Conservation (phyloP, 495 filamentous ascomycete genomes). For the Xylaria telfairii region DNA sequence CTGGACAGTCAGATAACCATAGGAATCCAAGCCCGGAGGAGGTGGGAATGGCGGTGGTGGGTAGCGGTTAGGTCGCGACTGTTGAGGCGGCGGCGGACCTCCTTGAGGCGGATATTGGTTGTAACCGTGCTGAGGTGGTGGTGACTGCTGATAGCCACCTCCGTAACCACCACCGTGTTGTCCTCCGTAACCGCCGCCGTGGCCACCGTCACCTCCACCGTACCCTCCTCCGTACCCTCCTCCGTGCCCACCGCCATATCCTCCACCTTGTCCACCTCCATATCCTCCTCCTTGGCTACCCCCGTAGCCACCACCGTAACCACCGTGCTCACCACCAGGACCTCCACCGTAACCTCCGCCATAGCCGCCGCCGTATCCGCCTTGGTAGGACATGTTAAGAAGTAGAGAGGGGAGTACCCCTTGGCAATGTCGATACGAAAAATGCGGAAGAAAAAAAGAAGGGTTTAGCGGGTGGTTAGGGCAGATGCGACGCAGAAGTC, state of each 20-base stretch:
- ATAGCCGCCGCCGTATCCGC: constrained; percentile 18
- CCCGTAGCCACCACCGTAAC: not conserved
- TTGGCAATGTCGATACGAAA: not conserved
- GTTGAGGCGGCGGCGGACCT: constrained; percentile 33
- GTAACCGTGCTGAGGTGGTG: constrained; percentile 13
- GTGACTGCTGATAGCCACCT: constrained; percentile 25
- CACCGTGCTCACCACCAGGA: constrained; percentile 21
- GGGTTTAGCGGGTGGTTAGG: not conserved
- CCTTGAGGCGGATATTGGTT: constrained; percentile 33
- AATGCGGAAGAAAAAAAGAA: not conserved
- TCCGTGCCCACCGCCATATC: constrained; percentile 25
- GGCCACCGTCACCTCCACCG: constrained; percentile 23
- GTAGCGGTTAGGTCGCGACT: constrained; percentile 43
- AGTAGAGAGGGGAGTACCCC: not conserved
- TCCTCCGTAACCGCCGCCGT: constrained; percentile 16
- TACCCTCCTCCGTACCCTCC: constrained; percentile 27
- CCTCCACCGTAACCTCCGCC: constrained; percentile 29
- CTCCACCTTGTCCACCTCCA: constrained; percentile 27
- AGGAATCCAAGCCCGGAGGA: constrained; percentile 42
- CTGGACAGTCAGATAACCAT: constrained; percentile 46
- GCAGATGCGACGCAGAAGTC: not conserved
- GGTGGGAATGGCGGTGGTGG: constrained; percentile 41
- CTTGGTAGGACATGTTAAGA: constrained; percentile 21
- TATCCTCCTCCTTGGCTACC: constrained; percentile 18
- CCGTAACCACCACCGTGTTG: constrained; percentile 9